A percentile compares a stretch with the other conserved stretches of the same genome.
Evolutionary conservation across 176 grass and related monocot species (phyloP).

Genomic region (Leersia perrieri): DNA sequence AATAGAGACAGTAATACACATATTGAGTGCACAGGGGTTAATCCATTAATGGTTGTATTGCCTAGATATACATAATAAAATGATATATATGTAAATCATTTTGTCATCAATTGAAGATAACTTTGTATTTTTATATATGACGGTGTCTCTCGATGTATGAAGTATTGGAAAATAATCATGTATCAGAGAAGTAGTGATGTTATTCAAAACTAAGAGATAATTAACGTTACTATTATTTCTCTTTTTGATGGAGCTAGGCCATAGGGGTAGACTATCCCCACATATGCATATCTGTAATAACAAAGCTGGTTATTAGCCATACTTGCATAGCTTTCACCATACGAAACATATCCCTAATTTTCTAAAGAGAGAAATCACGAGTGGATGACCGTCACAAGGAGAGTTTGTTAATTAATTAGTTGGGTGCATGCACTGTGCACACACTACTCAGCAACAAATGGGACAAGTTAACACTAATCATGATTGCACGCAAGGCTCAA

Average conservation of each 20-base stretch:
- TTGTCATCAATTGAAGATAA: background rate
- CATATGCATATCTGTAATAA: background rate
- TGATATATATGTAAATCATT: background rate
- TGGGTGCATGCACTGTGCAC: slow-evolving; percentile 24
- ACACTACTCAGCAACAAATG: slow-evolving; percentile 13
- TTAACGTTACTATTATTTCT: background rate
- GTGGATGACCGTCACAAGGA: background rate
- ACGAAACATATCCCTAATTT: background rate
- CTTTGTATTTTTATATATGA: background rate
- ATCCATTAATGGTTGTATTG: background rate
- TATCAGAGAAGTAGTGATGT: background rate
- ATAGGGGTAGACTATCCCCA: background rate
- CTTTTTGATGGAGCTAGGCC: background rate
- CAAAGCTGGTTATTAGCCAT: background rate
- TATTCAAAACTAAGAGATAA: background rate
- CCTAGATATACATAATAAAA: background rate
- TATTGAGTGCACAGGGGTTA: too few species aligned
- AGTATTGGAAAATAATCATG: background rate
- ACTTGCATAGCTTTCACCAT: slow-evolving; percentile 26
- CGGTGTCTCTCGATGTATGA: too few species aligned
- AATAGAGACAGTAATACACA: too few species aligned
- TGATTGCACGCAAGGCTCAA: slow-evolving; percentile 20
- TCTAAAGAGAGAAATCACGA: background rate
- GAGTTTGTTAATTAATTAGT: background rate
- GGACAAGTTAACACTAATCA: slow-evolving; percentile 35